Base-by-base conservation (phyloP, 129 eudicot genomes). In the Saposhnikovia divaricata region DNA sequence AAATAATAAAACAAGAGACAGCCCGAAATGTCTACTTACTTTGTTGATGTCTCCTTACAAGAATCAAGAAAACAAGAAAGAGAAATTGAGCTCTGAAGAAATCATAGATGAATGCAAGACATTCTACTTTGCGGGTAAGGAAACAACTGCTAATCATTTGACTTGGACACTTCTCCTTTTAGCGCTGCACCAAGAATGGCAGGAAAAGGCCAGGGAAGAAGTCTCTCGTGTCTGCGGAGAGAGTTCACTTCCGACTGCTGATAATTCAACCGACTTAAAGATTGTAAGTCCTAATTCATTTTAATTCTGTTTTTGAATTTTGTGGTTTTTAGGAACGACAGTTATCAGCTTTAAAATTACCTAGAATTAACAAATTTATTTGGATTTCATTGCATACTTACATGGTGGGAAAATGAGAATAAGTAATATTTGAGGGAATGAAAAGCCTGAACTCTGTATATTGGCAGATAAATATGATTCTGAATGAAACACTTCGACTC, bases 61-160 rank as follows among this genome's bases (percentile, higher is more conserved):
- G 83, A 84, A 84, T 79, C 87, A 82, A 44, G 87, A 84, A 42
- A 13, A 80, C 86, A 34, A 1, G 37, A 1, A 34, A 70, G 88
- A 85, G 82, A 81, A 81, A 75, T 59, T 88, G 79, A 63, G 82
- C 37, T 43, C 66, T 0, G 87, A 90, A 68, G 96, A 88, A 72
- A 72, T 88, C 48, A 80, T 88, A 43, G 85, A 88, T 18, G 96
- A 90, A 80, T 90, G 96, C 90, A 90, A 90, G 84, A 90, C 96
- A 38, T 86, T 90, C 72, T 88, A 90, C 82, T 88, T 90, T 83
- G 96, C 96, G 28, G 96, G 96, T 44, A 90, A 90, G 82, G 96
- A 90, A 80, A 88, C 96, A 34, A 90, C 90, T 45, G 96, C 92
- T 37, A 85, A 85, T 80, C 78, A 81, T 31, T 59, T 90, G 77